Conservation (phyloP, 805 yeast species). For the Yarrowia bubula region DNA sequence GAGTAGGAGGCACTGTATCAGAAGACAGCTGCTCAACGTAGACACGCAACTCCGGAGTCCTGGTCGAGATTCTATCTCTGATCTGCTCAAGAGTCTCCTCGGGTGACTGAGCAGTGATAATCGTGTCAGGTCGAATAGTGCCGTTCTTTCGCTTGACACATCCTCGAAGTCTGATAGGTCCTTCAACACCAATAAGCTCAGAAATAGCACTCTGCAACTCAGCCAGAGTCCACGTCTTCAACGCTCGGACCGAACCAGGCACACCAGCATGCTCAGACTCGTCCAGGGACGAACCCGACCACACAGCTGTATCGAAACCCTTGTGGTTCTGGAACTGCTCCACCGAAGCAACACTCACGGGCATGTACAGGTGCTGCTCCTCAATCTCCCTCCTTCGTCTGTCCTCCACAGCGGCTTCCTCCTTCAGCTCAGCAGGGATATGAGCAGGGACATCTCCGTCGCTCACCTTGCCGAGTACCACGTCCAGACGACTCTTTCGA, state of each 20-base stretch:
- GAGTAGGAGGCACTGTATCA: not conserved
- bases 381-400: constrained; percentile 57
- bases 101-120: constrained; percentile 3
- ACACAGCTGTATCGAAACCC: constrained; percentile 77
- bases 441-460: constrained; percentile 64
- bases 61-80: not conserved
- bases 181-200: not conserved
- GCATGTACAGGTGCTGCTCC: constrained; percentile 66
- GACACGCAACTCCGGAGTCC: not conserved
- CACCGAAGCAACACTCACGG: constrained; percentile 55
- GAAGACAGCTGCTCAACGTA: not conserved
- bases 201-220: constrained; percentile 7
- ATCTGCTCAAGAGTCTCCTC: constrained; percentile 23
- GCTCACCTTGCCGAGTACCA: constrained; percentile 56
- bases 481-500: constrained; percentile 56
- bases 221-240: constrained; percentile 4
- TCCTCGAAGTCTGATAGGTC: not conserved
- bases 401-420: constrained; percentile 59
- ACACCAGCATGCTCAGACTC: constrained; percentile 9
- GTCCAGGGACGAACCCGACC: constrained; percentile 42
- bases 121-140: constrained; percentile 17
- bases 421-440: constrained; percentile 61
- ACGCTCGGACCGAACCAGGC: constrained; percentile 8
- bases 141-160: constrained; percentile 21
- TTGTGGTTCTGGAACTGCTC: constrained; percentile 56